Evolutionary conservation across 306 rosid genomes (phyloP), one percentile per base, ranked within the genome.

Genomic region (Chamaecrista fasciculata): DNA sequence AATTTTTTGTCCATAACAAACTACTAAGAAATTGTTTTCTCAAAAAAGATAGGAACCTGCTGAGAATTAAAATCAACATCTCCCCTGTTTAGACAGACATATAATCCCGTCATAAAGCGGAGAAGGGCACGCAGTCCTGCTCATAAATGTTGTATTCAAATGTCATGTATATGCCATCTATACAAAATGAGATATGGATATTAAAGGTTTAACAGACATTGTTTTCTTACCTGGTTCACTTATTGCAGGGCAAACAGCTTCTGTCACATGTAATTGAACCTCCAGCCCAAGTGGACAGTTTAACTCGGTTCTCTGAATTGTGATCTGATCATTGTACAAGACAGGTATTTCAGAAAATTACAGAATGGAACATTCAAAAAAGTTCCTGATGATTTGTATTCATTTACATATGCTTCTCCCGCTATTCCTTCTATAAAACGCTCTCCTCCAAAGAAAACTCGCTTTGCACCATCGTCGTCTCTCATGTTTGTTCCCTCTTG

Each of bases 211-310:
- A 64, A 59, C 68, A 16, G 23, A 24, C 26, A 58, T 31, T 48
- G 56, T 46, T 55, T 34, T 28, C 28, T 62, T 64, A 89, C 97
- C 96, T 57, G 97, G 96, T 82, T 91, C 97, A 53, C 97, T 91
- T 80, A 91, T 67, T 66, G 90, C 96, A 72, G 97, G 96, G 71
- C 97, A 91, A 62, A 91, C 80, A 69, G 96, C 96, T 86, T 89
- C 97, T 14, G 88, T 91, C 69, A 91, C 78, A 77, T 91, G 96
- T 66, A 91, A 74, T 58, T 87, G 93, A 73, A 91, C 94, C 81
- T 91, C 97, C 77, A 91, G 96, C 49, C 97, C 97, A 76, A 91
- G 94, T 69, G 97, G 97, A 78, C 89, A 83, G 75, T 91, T 91
- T 55, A 79, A 82, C 50, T 87, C 97, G 40, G 97, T 91, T 83